These are phyloP conservation scores for Lichtheimia corymbifera DNA, from an alignment of 371 early-diverging fungal genomes.

Conservation along the genomic window DNA sequence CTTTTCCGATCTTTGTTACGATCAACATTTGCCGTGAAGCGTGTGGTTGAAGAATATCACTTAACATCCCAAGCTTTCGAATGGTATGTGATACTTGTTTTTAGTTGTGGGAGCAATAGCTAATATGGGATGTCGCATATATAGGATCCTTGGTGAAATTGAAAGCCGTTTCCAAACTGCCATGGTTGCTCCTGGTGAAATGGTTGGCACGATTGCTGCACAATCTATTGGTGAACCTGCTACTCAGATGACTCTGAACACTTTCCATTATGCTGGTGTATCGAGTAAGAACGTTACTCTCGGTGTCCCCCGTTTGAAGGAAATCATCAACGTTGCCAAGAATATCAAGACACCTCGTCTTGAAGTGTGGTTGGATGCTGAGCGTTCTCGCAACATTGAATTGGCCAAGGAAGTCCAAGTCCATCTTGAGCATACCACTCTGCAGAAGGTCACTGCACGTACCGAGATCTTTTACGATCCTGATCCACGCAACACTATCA, in stretches of 20 bases:
- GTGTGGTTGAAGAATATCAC: slow-evolving; percentile 91
- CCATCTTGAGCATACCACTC: slow-evolving; percentile 90
- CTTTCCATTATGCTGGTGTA: slow-evolving; percentile 99
- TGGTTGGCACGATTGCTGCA: slow-evolving; percentile 99
- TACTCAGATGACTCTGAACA: slow-evolving; percentile 99
- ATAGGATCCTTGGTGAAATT: slow-evolving; percentile 86
- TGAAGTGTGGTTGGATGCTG: slow-evolving; percentile 82
- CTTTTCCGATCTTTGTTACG: slow-evolving; percentile 89
- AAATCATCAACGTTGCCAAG: slow-evolving; percentile 99
- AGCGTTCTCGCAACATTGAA: slow-evolving; percentile 77
- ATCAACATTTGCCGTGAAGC: slow-evolving; percentile 79
- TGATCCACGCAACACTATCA: slow-evolving; percentile 80
- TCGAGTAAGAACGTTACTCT: slow-evolving; percentile 96
- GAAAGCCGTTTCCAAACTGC: slow-evolving; percentile 88
- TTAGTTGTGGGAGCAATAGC: not conserved
- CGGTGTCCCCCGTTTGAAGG: slow-evolving; percentile 99
- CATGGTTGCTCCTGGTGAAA: slow-evolving; percentile 96
- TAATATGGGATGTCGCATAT: not conserved
- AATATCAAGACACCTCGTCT: slow-evolving; percentile 98
- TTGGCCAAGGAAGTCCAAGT: slow-evolving; percentile 92
- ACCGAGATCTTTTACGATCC: slow-evolving; percentile 99
- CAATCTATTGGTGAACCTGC: slow-evolving; percentile 99
- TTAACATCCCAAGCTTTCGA: slow-evolving; percentile 88
- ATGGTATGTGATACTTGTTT: slow-evolving; percentile 52
- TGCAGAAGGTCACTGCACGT: slow-evolving; percentile 80